Evolutionary conservation across 768 basidiomycete genomes (phyloP), one percentile per base, ranked within the genome.

Genomic region (Pleurotus giganteus): DNA sequence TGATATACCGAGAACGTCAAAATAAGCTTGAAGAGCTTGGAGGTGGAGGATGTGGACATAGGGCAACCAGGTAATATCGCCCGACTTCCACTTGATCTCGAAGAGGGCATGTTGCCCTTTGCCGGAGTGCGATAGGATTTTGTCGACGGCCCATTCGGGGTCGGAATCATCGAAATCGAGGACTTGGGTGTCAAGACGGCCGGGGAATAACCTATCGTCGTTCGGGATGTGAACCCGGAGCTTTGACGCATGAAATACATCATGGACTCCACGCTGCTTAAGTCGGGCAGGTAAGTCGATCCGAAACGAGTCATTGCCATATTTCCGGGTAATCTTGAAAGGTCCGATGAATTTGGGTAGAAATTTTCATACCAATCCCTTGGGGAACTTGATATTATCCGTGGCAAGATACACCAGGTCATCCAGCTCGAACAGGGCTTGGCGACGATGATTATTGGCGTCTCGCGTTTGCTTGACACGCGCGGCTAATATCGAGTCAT

Each of bases 181-280:
- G 4, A 71, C 59, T 34, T 67, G 64, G 0, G 52, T 17, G 17
- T 63, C 57, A 13, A 60, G 46, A 0, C 71, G 64, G 0, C 63
- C 63, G 1, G 77, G 76, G 59, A 78, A 80, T 0, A 67, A 47
- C 0, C 51, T 0, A 28, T 68, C 58, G 50, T 79, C 70, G 55
- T 78, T 80, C 0, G 71, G 62, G 2, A 61, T 6, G 31, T 70
- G 68, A 0, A 63, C 60, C 0, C 63, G 15, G 0, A 79, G 62
- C 12, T 71, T 54, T 1, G 67, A 71, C 0, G 67, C 60, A 50
- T 80, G 74, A 58, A 75, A 77, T 0, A 62, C 65, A 3, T 68
- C 63, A 53, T 69, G 66, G 1, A 71, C 58, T 12, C 56, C 66
- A 4, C 55, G 28, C 5, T 56, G 65, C 21, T 61, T 64, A 2